Base-by-base conservation (phyloP, 345 rosid species). In the Citrus sp. region DNA sequence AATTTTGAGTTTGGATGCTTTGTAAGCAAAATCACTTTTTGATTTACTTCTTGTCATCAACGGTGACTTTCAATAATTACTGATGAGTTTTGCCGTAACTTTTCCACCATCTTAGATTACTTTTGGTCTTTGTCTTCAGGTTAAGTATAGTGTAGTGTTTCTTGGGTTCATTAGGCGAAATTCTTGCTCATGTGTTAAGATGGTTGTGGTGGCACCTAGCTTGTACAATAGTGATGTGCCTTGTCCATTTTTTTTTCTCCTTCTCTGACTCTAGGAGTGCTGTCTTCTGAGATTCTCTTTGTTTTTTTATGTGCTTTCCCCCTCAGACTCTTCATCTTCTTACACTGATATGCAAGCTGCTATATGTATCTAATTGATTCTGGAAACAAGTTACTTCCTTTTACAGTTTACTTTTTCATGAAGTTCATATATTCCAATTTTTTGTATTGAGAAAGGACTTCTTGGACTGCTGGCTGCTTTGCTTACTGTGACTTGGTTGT, bases 361-460 rank as follows among this genome's bases (percentile, higher is more conserved):
- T 56, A 66, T 30, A 13, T 32, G 66, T 4, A 40, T 54, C 37
- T 34, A 25, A 32, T 35, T 34, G 35, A 67, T 35, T 37, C 55
- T 34, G 49, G 67, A 32, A 55, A 65, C 10, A 30, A 49, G 14
- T 46, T n/a, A 54, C 72, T 51, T 14, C n/a, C 9, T 28, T 59
- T 28, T 66, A 34, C 46, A 19, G 38, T 34, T 32, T 34, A 24
- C 51, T 37, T 30, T 28, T 62, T 19, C 67, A 37, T 60, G 38
- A 32, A 70, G 27, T 74, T 38, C 19, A 34, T 18, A 55, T 38
- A 25, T 28, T 32, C 37, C 35, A 5, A 59, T 9, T 34, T 25
- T 80, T 76, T 77, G 21, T 46, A 58, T 37, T 66, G 58, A 73
- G 40, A 69, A 70, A 64, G 49, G 58, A 68, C 59, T 55, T 59